These are phyloP conservation scores for Alternaria ethzedia DNA, from an alignment of 2,329 filamentous ascomycete species.

Conservation along the genomic window DNA sequence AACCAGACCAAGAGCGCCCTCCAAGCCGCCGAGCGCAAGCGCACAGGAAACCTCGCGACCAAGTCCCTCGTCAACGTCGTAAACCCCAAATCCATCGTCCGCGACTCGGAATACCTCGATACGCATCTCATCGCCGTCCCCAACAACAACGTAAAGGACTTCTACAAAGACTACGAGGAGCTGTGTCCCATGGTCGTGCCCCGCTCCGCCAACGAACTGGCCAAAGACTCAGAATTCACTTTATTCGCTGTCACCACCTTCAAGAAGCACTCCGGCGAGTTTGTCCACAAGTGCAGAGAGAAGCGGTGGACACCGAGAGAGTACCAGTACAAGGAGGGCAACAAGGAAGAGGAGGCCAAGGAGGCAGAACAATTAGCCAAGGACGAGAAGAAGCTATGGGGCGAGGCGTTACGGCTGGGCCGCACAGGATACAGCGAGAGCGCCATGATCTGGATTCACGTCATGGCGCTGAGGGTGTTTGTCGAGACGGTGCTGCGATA, in stretches of 20 bases:
- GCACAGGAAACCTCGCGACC: conserved; percentile 92
- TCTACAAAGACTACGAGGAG: conserved; percentile 87
- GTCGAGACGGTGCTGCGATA: conserved; percentile 98
- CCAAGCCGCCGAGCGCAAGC: conserved; percentile 79
- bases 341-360: conserved; percentile 84
- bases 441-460: conserved; percentile 95
- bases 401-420: conserved; percentile 84
- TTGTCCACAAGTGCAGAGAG: conserved; percentile 89
- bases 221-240: conserved; percentile 86
- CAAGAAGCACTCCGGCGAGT: conserved; percentile 87
- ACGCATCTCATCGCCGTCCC: conserved; percentile 94
- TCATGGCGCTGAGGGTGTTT: conserved; percentile 88
- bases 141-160: conserved; percentile 80
- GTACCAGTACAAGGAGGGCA: conserved; percentile 90
- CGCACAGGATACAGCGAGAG: conserved; percentile 95
- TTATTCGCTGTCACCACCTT: conserved; percentile 90
- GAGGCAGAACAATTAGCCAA: conserved; percentile 82
- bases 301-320: conserved; percentile 94
- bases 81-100: conserved; percentile 73
- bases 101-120: conserved; percentile 94
- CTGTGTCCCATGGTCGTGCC: conserved; percentile 91
- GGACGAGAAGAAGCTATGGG: conserved; percentile 91
- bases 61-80: conserved; percentile 92
- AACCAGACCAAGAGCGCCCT: conserved; percentile 88
- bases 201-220: conserved; percentile 79